Evolutionary conservation across 805 yeast species (phyloP), one percentile per base, ranked within the genome.

Genomic region (Torulaspora maleeae): DNA sequence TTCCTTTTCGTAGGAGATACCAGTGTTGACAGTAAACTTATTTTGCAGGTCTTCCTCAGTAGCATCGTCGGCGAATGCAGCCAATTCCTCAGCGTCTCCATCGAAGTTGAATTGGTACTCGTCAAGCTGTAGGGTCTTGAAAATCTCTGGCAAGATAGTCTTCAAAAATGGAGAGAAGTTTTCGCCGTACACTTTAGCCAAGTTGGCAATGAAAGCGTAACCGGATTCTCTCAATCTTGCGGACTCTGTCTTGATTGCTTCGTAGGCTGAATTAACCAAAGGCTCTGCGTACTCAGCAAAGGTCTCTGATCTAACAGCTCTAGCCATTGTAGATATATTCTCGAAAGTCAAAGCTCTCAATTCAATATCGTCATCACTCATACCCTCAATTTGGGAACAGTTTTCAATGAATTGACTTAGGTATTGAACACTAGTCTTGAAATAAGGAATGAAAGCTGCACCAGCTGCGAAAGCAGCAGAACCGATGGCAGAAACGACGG

Each of bases 391-490:
- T 50, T 75, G 73, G 41, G 83, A 81, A 50, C 79, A 75, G 60
- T 81, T 77, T 52, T 82, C 77, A 58, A 90, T 80, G 64, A 81
- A 91, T 50, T 88, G 89, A 68, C 87, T 93, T 58, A 93, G 76
- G 52, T 77, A 78, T 64, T 82, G 81, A 56, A 91, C 80, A 41
- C 96, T 85, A 52, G 80, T 77, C 61, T 80, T 78, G 68, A 91
- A 91, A 73, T 77, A 93, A 49, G 98, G 97, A 49, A 77, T 72
- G 69, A 86, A 93, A 32, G 85, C 77, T 58, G 82, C 82, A 68
- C 97, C 96, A 36, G 96, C 80, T 46, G 98, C 95, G 63, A 83
- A 89, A 24, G 99, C 98, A 48, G 96, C 87, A 32, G 98, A 90
- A 45, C 98, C 98, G 64, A 93, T 86, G 32, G 97, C 96, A 43